Evolutionary conservation across 805 yeast species (phyloP), one percentile per base, ranked within the genome.

Genomic region (Saturnispora gosingensis): DNA sequence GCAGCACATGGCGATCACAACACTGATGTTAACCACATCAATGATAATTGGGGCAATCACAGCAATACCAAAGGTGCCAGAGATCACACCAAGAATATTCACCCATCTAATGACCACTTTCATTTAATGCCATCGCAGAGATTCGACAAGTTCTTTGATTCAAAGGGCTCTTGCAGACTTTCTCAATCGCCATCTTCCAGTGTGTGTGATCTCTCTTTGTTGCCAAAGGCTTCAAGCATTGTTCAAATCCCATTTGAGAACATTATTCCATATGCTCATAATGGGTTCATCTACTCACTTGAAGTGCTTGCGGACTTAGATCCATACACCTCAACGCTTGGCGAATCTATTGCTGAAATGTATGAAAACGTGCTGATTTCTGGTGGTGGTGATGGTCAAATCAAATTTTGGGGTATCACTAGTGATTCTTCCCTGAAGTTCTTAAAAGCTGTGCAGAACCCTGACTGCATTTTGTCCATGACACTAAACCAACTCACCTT

Each of bases 371-470:
- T 70, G 9, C 61, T 85, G 7, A 66, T 83, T 4, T 74, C 86
- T 2, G 91, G 95, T 27, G 95, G 96, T 48, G 98, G 98, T 45
- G 98, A 93, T 67, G 98, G 97, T 0, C 59, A 76, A 8, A 78
- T 85, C n/a, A 87, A 87, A 59, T 64, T 88, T 11, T 91, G 98
- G 98, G 77, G 79, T 0, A 59, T 81, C 27, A 5, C 38, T 5
- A 43, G 55, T 5, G 56, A 59, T 5, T 16, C 27, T 8, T 59
- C 51, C 8, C 32, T 69, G 16, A 54, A 52, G 5, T 56, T 68
- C 20, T 46, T 71, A 0, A 67, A 69, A 20, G 62, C 72, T 8
- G 65, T 87, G 36, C 82, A 82, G 39, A 82, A 85, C 56, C 82
- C 78, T 2, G 87, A 82, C 32, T 76, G 88, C 7, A 83, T 90